Base-by-base conservation (phyloP, 371 early-diverging fungal genomes). In the Haplosporangium sp. region DNA sequence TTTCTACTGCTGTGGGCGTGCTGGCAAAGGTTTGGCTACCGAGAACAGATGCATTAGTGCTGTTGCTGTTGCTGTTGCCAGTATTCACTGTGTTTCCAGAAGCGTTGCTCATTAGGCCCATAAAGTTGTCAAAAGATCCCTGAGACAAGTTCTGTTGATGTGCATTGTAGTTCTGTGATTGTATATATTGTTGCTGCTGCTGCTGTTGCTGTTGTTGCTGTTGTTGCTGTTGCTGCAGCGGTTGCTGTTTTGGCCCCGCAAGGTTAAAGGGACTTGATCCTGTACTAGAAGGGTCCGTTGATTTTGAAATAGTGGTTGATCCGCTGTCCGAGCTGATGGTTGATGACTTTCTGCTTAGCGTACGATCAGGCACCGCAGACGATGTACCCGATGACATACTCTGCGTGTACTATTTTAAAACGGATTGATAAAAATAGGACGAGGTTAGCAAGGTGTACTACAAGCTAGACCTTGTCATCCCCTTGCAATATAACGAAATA, bases 291-390 rank as follows among this genome's bases (percentile, higher is more conserved):
- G 53, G 71, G 41, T 70, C 71, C 11, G 77, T 76, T 21, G 70
- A 70, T 51, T 67, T 76, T 13, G 77, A 71, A 36, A 71, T 23
- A 43, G 61, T 69, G 14, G 70, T 71, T 52, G 77, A 76, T 63
- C 77, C 77, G 50, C 77, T 76, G 64, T 76, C 77, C 1, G 77
- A 71, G 64, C 77, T 76, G 42, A 76, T 58, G 20, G 67, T 67
- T 6, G 77, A 76, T 8, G 77, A 76, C 54, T 76, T 76, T 61
- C 77, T 76, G 61, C 77, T 76, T 20, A 76, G 42, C 13, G 67
- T 67, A n/a, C 71, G 69, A 45, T 70, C 77, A 20, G 71, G 71
- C 23, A 38, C 60, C 36, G 60, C 29, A 41, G 70, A 59, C 20
- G 53, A 6, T 38, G 62, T 36, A 10, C 45, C 51, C 21, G 62